phyloP scores from a whole-genome alignment of 2,329 filamentous ascomycete species.

The Fonsecaea nubica region DNA sequence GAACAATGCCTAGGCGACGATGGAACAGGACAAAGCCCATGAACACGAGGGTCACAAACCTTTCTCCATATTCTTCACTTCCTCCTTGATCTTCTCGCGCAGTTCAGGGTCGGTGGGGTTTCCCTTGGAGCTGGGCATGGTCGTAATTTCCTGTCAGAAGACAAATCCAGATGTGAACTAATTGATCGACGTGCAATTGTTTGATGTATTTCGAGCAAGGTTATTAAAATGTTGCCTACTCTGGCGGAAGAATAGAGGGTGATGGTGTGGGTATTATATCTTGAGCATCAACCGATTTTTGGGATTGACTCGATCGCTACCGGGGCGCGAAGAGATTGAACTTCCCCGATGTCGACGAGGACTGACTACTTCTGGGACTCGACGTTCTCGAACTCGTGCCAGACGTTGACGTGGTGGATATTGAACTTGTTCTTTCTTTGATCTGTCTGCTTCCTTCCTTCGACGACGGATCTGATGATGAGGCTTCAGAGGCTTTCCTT shows the following conservation, averaged over 20 bases:
- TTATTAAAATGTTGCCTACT: not conserved
- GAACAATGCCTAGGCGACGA: not conserved
- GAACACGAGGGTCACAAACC: constrained; percentile 14
- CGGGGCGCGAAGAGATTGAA: constrained; percentile 14
- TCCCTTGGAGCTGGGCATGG: constrained; percentile 38
- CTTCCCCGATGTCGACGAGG: constrained; percentile 15
- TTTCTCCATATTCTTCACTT: constrained; percentile 38
- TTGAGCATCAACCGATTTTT: not conserved
- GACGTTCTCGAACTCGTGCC: constrained; percentile 15
- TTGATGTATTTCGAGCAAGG: not conserved
- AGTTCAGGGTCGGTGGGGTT: constrained; percentile 37
- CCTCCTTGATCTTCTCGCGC: constrained; percentile 39
- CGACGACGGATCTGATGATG: not conserved
- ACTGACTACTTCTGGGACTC: constrained; percentile 18
- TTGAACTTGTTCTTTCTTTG: constrained; percentile 20
- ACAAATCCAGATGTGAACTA: not conserved
- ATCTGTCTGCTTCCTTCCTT: not conserved
- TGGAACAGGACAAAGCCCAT: not conserved
- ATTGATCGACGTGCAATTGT: not conserved
- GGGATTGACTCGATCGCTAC: not conserved
- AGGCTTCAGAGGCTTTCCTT: constrained; percentile 4
- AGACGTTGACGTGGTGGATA: constrained; percentile 8
- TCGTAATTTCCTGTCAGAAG: not conserved
- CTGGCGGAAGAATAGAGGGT: not conserved
- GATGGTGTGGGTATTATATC: not conserved